A percentile compares a stretch with the other conserved stretches of the same genome.
Evolutionary conservation across 1,139 yeast genomes (phyloP).

Genomic region (Suhomyces kunorum): DNA sequence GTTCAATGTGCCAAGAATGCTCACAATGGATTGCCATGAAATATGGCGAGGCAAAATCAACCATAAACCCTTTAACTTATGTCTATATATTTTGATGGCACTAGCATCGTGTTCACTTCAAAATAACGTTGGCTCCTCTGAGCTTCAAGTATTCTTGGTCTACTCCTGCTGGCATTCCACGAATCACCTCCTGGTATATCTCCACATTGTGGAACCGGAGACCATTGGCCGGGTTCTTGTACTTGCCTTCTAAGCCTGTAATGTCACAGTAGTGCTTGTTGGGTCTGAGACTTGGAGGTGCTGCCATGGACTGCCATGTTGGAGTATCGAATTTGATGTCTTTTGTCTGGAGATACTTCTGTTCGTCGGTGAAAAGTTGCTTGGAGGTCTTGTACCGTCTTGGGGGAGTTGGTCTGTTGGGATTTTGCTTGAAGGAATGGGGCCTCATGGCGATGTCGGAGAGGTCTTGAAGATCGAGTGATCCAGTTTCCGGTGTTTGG

Average conservation of each 20-base stretch:
- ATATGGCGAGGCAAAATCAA: too few species aligned
- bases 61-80: too few species aligned
- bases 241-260: constrained; percentile 81
- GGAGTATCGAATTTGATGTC: constrained; percentile 48
- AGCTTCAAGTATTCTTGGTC: constrained; percentile 91
- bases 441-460: constrained; percentile 45
- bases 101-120: constrained; percentile 41
- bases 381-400: constrained; percentile 75
- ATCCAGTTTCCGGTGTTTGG: constrained; percentile 11
- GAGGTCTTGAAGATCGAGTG: constrained; percentile 32
- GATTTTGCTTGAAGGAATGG: constrained; percentile 57
- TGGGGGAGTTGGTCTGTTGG: constrained; percentile 46
- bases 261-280: constrained; percentile 87
- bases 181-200: constrained; percentile 74
- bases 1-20: too few species aligned
- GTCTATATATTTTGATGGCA: too few species aligned
- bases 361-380: constrained; percentile 78
- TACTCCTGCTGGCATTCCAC: constrained; percentile 82
- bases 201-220: constrained; percentile 82
- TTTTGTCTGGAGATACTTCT: constrained; percentile 53
- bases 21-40: too few species aligned
- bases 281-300: constrained; percentile 88
- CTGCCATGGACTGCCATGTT: constrained; percentile 65
- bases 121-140: constrained; percentile 84
- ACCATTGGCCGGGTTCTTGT: constrained; percentile 75